Conservation (phyloP, 345 rosid genomes). For the Gynandropsis gynandra region DNA sequence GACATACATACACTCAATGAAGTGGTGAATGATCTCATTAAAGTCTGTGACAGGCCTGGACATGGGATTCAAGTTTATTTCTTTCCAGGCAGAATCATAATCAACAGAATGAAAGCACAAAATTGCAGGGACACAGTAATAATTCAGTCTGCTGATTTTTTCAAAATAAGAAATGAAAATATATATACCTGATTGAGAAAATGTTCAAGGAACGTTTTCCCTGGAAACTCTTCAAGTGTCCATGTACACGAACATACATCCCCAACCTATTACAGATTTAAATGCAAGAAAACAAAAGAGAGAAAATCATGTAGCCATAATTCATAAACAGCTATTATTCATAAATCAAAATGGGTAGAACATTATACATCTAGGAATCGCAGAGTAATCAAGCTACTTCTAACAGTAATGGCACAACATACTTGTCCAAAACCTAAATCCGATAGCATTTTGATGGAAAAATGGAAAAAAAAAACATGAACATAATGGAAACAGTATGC, state of each 20-base stretch:
- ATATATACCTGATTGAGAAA: constrained; percentile 64
- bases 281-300: not conserved
- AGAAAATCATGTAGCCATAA: not conserved
- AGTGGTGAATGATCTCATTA: constrained; percentile 77
- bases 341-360: not conserved
- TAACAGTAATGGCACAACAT: not conserved
- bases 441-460: too few species aligned
- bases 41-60: constrained; percentile 84
- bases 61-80: not conserved
- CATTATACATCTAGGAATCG: not conserved
- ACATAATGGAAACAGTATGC: too few species aligned
- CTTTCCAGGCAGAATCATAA: not conserved
- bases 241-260: constrained; percentile 80
- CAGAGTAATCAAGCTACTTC: not conserved
- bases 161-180: too few species aligned
- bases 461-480: too few species aligned
- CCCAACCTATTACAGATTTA: constrained; percentile 46
- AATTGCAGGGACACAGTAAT: not conserved
- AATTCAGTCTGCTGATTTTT: too few species aligned
- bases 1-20: constrained; percentile 82
- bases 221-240: constrained; percentile 69
- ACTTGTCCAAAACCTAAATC: too few species aligned
- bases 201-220: constrained; percentile 62
- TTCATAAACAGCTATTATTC: not conserved
- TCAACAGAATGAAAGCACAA: constrained; percentile 1